Evolutionary conservation across 2,329 filamentous ascomycete species (phyloP), one percentile per base, ranked within the genome.

Genomic region (Fusarium temperatum): DNA sequence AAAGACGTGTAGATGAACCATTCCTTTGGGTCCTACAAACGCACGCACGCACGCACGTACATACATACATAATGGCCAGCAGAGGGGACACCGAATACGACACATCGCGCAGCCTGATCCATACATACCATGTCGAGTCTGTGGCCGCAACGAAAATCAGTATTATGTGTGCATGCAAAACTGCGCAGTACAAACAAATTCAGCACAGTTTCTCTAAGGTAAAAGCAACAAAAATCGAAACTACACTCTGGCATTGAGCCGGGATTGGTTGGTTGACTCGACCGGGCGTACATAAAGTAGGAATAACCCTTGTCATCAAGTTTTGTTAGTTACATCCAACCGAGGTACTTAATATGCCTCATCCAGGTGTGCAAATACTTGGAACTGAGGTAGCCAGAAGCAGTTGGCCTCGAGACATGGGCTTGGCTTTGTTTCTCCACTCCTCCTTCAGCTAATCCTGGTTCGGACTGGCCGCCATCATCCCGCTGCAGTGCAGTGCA

Each of bases 391-490:
- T 77, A 73, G 70, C 69, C 68, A 39, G 50, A 70, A 68, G 60
- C 53, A 67, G 63, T 42, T 70, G 67, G 73, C 66, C 72, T 73
- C 61, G 36, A 39, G 53, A 56, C 28, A 44, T 60, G 48, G 42
- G 41, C 26, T 73, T 61, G 47, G 47, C 39, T 48, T 62, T 58
- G 18, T 41, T 66, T 71, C 73, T 53, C 73, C 75, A 76, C 75
- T 73, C 72, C 57, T 61, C 66, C 66, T 56, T 50, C 58, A 47
- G 45, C 74, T 57, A 74, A 68, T 72, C 73, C 67, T 63, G 60
- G 69, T 73, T 75, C 72, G 69, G 73, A 38, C 63, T 68, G 73
- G 66, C 70, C 73, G 63, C 57, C 30, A 62, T 61, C 51, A 62
- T 61, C 62, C 66, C 58, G 68, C 51, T 69, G 65, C 45, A 53